Conservation (phyloP, 805 yeast genomes). For the Wickerhamomyces alni region DNA sequence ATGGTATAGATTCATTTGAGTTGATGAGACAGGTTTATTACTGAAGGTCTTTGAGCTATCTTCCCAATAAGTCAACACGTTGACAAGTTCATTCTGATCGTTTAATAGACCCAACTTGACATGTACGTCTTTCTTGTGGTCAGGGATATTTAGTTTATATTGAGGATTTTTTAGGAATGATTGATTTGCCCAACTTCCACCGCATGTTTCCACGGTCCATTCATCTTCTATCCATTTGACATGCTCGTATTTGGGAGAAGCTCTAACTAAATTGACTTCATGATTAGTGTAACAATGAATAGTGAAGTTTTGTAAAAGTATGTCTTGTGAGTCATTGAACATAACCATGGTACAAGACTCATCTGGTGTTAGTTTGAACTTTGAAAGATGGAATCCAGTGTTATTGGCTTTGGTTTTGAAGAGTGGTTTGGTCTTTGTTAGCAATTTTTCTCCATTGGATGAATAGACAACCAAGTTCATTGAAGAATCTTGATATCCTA, state of each 20-base stretch:
- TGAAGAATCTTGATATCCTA: slow-evolving; percentile 21
- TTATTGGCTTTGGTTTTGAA: slow-evolving; percentile 22
- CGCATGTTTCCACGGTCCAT: slow-evolving; percentile 42
- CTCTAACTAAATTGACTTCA: slow-evolving; percentile 22
- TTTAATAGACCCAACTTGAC: slow-evolving; percentile 20
- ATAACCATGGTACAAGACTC: slow-evolving; percentile 26
- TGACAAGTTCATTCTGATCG: slow-evolving; percentile 26
- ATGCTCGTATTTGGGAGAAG: slow-evolving; percentile 23
- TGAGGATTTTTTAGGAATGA: slow-evolving; percentile 53
- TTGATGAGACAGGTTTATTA: slow-evolving; percentile 28
- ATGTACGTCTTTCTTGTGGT: slow-evolving; percentile 15
- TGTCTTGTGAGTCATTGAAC: slow-evolving; percentile 4
- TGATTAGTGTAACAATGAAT: slow-evolving; percentile 14
- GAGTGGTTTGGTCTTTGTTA: slow-evolving; percentile 3
- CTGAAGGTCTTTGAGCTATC: slow-evolving; percentile 23
- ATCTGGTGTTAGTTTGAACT: slow-evolving; percentile 24
- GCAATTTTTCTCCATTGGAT: slow-evolving; percentile 27
- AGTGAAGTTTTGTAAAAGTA: slow-evolving; percentile 14
- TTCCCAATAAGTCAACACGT: slow-evolving; percentile 40
- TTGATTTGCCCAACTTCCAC: slow-evolving; percentile 49
- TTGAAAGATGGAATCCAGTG: slow-evolving; percentile 34
- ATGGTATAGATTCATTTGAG: slow-evolving; percentile 28
- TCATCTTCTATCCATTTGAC: slow-evolving; percentile 25
- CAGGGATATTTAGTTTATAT: slow-evolving; percentile 29
- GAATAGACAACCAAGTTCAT: slow-evolving; percentile 25